Evolutionary conservation across 78 protist genomes (phyloP).

Genomic region (Chrysochromulina parva): DNA sequence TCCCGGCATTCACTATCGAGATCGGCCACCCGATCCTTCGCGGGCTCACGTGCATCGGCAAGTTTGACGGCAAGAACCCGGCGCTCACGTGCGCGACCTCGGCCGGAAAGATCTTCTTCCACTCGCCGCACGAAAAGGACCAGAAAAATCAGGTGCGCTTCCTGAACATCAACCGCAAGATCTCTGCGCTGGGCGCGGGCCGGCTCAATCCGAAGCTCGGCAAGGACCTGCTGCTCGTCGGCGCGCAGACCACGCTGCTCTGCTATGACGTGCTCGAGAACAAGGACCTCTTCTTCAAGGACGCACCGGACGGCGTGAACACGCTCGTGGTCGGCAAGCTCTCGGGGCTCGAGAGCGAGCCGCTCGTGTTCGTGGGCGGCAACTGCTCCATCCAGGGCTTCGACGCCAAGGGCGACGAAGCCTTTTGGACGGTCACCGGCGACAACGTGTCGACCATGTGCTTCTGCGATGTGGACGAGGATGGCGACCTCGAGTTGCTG

Average conservation of each 20-base stretch:
- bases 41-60: neutral
- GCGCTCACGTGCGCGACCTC: neutral
- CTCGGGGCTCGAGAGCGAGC: neutral
- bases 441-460: neutral
- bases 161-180: conserved; percentile 28
- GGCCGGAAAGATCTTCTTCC: neutral
- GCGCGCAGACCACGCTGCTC: conserved; percentile 44
- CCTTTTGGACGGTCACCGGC: conserved; percentile 20
- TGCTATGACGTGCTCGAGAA: conserved; percentile 58
- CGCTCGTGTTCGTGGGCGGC: conserved; percentile 65
- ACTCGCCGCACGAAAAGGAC: neutral
- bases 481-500: conserved; percentile 44
- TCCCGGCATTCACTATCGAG: neutral
- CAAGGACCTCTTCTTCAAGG: conserved; percentile 57
- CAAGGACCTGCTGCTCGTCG: conserved; percentile 53
- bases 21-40: neutral
- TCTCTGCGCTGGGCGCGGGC: neutral
- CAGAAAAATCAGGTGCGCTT: neutral
- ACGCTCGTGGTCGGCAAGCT: neutral
- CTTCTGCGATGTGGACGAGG: conserved; percentile 26
- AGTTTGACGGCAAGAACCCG: neutral
- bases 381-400: conserved; percentile 63
- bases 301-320: conserved; percentile 57
- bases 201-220: neutral
- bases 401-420: neutral